phyloP scores from a whole-genome alignment of 2,329 filamentous ascomycete species.

The Chrysosporium queenslandicum region DNA sequence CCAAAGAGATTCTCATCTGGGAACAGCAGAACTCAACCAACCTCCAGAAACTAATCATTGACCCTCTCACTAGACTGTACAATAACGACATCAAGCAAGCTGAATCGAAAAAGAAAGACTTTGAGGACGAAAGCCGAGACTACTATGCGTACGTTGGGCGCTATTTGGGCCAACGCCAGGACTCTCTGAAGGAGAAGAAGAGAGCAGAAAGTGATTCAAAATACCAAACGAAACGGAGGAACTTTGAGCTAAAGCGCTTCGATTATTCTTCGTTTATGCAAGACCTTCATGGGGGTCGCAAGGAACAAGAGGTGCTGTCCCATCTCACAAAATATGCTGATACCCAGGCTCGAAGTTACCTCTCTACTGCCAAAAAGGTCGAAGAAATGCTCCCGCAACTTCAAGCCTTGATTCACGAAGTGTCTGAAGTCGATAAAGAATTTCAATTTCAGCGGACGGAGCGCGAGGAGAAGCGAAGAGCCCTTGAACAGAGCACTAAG shows the following conservation, averaged over 20 bases:
- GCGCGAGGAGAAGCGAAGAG: constrained; percentile 82
- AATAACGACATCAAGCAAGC: constrained; percentile 96
- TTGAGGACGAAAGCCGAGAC: constrained; percentile 97
- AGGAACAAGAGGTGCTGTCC: constrained; percentile 92
- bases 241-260: constrained; percentile 94
- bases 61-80: constrained; percentile 84
- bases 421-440: constrained; percentile 90
- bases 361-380: constrained; percentile 75
- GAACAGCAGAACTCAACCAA: constrained; percentile 75
- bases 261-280: constrained; percentile 99
- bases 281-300: constrained; percentile 95
- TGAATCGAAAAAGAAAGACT: constrained; percentile 91
- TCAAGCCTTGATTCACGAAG: constrained; percentile 76
- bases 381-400: constrained; percentile 79
- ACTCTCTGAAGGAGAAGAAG: constrained; percentile 96
- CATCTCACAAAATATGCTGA: constrained; percentile 91
- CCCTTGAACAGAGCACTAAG: constrained; percentile 77
- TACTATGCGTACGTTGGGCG: constrained; percentile 93
- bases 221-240: constrained; percentile 85
- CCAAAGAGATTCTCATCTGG: constrained; percentile 76
- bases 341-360: constrained; percentile 72
- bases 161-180: constrained; percentile 91
- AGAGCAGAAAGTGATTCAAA: constrained; percentile 89
- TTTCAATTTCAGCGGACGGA: constrained; percentile 94
- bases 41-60: constrained; percentile 86